Evolutionary conservation across 129 eudicot genomes (phyloP).

Genomic region (Flaveria brownii): DNA sequence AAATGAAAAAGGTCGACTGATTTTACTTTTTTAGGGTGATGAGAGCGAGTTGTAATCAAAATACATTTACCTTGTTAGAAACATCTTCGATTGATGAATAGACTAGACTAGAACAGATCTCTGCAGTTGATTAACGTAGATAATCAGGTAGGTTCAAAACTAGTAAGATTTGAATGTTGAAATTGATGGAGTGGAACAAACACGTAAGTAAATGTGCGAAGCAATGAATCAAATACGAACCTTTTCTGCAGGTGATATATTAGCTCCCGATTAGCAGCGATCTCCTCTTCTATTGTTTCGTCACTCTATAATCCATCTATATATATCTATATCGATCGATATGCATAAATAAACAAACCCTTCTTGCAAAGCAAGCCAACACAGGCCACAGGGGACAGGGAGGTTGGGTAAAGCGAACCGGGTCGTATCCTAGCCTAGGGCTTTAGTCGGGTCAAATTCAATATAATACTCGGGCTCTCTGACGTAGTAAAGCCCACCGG

Average conservation of each 20-base stretch:
- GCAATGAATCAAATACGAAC: constrained; percentile 12
- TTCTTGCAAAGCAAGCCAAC: constrained; percentile 45
- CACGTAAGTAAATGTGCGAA: too few relatives aligned
- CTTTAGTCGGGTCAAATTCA: constrained; percentile 9
- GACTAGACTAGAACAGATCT: background rate
- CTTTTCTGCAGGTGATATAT: background rate
- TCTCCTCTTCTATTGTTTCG: background rate
- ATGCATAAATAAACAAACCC: background rate
- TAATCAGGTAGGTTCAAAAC: background rate
- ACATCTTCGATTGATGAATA: constrained; percentile 49
- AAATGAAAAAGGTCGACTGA: too few relatives aligned
- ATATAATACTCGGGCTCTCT: too few relatives aligned
- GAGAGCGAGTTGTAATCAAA: background rate
- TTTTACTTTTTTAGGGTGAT: too few relatives aligned
- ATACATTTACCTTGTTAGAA: constrained; percentile 66
- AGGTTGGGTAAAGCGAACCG: background rate
- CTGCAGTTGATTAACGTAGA: constrained; percentile 22
- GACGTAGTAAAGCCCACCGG: too few relatives aligned
- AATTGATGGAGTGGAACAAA: too few relatives aligned
- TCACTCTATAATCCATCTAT: too few relatives aligned
- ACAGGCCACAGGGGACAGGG: too few relatives aligned
- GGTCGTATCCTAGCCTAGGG: constrained; percentile 19
- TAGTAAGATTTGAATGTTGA: too few relatives aligned
- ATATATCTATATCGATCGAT: too few relatives aligned
- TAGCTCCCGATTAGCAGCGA: background rate